Evolutionary conservation across 2,329 filamentous ascomycete genomes (phyloP), one percentile per base, ranked within the genome.

Genomic region (Pseudogymnoascus destructans): DNA sequence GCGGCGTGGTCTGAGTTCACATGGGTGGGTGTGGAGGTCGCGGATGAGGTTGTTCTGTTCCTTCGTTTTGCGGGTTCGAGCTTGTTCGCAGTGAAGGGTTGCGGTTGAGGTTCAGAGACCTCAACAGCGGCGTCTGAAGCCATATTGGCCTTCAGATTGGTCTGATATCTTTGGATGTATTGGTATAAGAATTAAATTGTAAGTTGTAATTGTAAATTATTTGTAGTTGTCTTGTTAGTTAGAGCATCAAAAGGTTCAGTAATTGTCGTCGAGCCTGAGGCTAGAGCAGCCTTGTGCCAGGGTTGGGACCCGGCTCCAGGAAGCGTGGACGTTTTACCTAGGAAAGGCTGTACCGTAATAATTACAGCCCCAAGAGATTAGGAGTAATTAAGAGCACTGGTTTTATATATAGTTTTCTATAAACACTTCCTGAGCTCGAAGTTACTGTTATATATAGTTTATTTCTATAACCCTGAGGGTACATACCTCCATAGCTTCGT

Each of bases 81-180:
- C 59, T 69, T 71, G 42, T 71, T 73, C 23, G 72, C 72, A 66
- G 73, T 71, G 64, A 73, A 73, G 59, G 72, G 69, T 61, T 73
- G 70, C 60, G 72, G 71, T 35, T 70, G 66, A 23, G 69, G 42
- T 49, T 49, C 42, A 49, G 42, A 15, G 42, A 49, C 69, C 58
- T 74, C 71, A 8, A 63, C 59, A 46, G 64, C 33, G 58, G 65
- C 49, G 59, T 68, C 61, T 61, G 66, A 68, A 55, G 69, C 65
- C 73, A 74, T 74, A 35, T 57, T 59, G 59, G 61, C 21, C 13
- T 49, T 27, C 21, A 27, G 19, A 6, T 49, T 49, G 13, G 21
- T 10, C 13, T 49, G 21, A 49, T 49, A 49, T 49, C 21, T 27
- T 49, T 15, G 8, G 42, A 2, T 27, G 13, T 49, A 49, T 49